phyloP scores from a whole-genome alignment of 225 moss, liverwort and hornwort genomes.

The Bryoerythrophyllum caledonicum region DNA sequence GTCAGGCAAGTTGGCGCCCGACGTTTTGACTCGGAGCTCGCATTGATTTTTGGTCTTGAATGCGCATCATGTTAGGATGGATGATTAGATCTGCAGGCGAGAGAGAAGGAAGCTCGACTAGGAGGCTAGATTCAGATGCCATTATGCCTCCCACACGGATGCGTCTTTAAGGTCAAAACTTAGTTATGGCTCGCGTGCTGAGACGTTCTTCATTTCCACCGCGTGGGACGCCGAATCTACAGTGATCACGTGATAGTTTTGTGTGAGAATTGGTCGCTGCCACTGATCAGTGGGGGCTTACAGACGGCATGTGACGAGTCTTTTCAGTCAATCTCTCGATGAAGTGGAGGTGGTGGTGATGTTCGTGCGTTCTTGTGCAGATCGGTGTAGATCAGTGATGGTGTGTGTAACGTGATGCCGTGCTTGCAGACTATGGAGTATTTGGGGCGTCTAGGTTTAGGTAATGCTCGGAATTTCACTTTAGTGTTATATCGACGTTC shows the following conservation, averaged over 20 bases:
- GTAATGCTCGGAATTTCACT: slow-evolving; percentile 8
- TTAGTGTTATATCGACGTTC: too few relatives aligned
- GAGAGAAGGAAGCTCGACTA: too few relatives aligned
- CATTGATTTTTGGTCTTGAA: slow-evolving; percentile 20
- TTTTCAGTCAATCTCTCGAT: background rate
- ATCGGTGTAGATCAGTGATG: background rate
- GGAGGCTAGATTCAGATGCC: too few relatives aligned
- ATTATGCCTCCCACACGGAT: background rate
- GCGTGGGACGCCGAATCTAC: too few relatives aligned
- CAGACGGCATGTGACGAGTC: background rate
- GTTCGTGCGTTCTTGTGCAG: slow-evolving; percentile 9
- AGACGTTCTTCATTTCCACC: background rate
- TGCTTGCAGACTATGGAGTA: slow-evolving; percentile 38
- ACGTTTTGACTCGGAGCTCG: slow-evolving; percentile 29
- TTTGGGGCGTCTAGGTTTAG: slow-evolving; percentile 44
- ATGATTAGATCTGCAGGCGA: background rate
- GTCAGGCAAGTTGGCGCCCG: slow-evolving; percentile 18
- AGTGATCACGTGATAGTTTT: background rate
- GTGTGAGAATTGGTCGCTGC: background rate
- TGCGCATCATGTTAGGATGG: slow-evolving; percentile 19
- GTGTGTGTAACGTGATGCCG: background rate
- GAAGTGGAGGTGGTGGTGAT: background rate
- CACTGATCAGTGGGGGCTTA: background rate
- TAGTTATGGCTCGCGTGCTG: background rate
- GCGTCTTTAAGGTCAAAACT: background rate